Evolutionary conservation across 2,329 filamentous ascomycete species (phyloP).

Genomic region (Byssoonygena ceratinophila): DNA sequence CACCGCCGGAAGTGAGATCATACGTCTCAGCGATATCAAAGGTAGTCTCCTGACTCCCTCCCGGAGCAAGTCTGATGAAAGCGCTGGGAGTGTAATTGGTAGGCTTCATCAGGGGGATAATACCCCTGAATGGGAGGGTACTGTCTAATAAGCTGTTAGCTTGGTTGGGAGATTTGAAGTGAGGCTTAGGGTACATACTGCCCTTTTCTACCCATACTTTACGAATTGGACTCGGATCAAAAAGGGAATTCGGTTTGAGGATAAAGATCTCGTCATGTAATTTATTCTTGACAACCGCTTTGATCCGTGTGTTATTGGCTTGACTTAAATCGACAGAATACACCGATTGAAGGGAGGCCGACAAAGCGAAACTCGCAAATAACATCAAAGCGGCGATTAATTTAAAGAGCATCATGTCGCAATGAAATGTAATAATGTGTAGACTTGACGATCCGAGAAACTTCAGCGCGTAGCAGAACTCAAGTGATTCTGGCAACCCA

Average conservation of each 20-base stretch:
- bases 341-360: too few relatives aligned
- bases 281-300: constrained; percentile 29
- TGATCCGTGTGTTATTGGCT: constrained; percentile 27
- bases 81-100: constrained; percentile 24
- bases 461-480: too few relatives aligned
- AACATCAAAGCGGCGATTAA: background rate
- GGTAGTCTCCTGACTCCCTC: constrained; percentile 24
- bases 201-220: constrained; percentile 25
- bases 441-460: background rate
- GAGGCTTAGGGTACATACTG: constrained; percentile 16
- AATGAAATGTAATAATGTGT: background rate
- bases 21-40: constrained; percentile 29
- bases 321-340: constrained; percentile 23
- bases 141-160: constrained; percentile 18
- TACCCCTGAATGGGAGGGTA: constrained; percentile 26
- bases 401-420: background rate
- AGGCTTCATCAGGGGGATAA: constrained; percentile 23
- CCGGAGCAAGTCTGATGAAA: constrained; percentile 24
- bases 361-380: background rate
- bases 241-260: constrained; percentile 31
- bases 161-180: background rate
- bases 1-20: constrained; percentile 40
- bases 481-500: too few relatives aligned
- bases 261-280: constrained; percentile 26
- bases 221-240: constrained; percentile 26